Evolutionary conservation across 2,329 filamentous ascomycete species (phyloP).

Genomic region (Lachnellula hyalina): DNA sequence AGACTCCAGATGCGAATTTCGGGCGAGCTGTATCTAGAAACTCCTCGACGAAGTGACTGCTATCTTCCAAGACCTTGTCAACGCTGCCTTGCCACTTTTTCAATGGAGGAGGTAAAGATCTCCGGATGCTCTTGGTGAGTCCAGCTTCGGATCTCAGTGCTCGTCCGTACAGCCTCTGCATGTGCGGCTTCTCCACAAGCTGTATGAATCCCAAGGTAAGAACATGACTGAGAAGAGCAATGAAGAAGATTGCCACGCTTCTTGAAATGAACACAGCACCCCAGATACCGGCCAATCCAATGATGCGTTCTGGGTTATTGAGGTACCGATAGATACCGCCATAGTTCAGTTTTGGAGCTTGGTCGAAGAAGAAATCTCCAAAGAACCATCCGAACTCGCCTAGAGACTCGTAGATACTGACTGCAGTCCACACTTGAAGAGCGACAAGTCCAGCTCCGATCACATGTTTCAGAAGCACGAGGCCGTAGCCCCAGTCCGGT

Average conservation of each 20-base stretch:
- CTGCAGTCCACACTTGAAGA: conserved; percentile 86
- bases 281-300: conserved; percentile 94
- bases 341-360: conserved; percentile 83
- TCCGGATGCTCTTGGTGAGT: conserved; percentile 83
- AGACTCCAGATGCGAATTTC: conserved; percentile 80
- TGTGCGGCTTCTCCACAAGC: conserved; percentile 91
- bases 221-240: conserved; percentile 80
- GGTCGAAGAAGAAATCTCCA: conserved; percentile 96
- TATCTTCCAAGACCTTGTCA: conserved; percentile 81
- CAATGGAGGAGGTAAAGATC: conserved; percentile 77
- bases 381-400: conserved; percentile 99
- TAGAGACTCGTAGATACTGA: conserved; percentile 90
- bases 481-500: conserved; percentile 78
- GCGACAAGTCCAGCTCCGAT: conserved; percentile 74
- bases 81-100: conserved; percentile 80
- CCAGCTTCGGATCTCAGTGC: conserved; percentile 82
- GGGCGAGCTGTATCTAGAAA: conserved; percentile 80
- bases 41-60: conserved; percentile 84
- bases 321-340: conserved; percentile 96
- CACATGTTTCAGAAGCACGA: conserved; percentile 80
- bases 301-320: conserved; percentile 93
- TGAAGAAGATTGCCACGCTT: conserved; percentile 78
- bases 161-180: conserved; percentile 93
- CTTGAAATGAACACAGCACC: conserved; percentile 90
- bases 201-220: conserved; percentile 84